Conservation (phyloP, 352 stramenopile genomes). For the Globisporangium echinulatum region DNA sequence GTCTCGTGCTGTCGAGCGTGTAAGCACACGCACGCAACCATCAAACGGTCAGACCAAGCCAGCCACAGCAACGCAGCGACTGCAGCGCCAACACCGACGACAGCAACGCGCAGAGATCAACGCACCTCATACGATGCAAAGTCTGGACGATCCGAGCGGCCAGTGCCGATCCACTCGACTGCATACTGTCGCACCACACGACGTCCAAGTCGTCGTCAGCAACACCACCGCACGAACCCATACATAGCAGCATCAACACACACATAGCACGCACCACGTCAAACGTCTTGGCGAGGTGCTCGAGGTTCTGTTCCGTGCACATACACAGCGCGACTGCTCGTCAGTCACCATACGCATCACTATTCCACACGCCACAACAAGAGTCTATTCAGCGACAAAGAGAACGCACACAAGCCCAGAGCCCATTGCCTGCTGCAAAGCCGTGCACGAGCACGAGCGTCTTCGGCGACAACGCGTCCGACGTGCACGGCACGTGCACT, state of each 20-base stretch:
- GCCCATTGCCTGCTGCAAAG: constrained; percentile 54
- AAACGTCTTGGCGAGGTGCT: constrained; percentile 46
- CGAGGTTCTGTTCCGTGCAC: constrained; percentile 36
- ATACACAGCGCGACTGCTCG: neutral
- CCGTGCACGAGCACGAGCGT: constrained; percentile 59
- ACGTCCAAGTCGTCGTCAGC: neutral
- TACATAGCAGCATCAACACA: too few relatives aligned
- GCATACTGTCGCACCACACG: constrained; percentile 40
- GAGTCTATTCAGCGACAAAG: neutral
- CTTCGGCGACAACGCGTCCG: constrained; percentile 15
- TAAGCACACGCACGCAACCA: too few relatives aligned
- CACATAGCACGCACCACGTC: constrained; percentile 37
- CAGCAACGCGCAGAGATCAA: too few relatives aligned
- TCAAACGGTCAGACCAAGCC: too few relatives aligned
- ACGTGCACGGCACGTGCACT: constrained; percentile 46
- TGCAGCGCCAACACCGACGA: too few relatives aligned
- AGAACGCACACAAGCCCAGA: constrained; percentile 59
- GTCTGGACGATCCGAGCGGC: constrained; percentile 49
- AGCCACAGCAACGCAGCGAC: too few relatives aligned
- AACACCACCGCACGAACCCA: too few relatives aligned
- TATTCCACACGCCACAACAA: neutral
- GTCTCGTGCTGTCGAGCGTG: constrained; percentile 50
- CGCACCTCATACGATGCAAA: constrained; percentile 51
- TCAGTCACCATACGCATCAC: neutral
- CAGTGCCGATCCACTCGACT: constrained; percentile 63